phyloP scores from a whole-genome alignment of 1,284 basidiomycete species.

The Peniophora sp. region DNA sequence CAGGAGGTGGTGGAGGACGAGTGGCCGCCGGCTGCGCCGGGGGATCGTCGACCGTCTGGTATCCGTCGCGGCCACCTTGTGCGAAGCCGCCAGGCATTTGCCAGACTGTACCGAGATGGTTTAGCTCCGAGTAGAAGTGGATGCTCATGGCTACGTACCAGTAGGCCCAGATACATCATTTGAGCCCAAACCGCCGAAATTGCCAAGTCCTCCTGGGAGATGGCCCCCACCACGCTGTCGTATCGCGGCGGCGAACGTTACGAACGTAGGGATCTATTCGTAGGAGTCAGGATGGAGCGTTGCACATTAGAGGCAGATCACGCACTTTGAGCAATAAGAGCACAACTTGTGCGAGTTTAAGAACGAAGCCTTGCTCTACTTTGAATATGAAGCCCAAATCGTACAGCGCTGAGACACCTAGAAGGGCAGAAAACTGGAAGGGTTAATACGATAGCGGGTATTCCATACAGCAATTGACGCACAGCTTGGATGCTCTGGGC shows the following conservation, averaged over 20 bases:
- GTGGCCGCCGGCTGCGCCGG: conserved; percentile 19
- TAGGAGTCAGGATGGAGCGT: neutral
- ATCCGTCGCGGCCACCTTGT: conserved; percentile 52
- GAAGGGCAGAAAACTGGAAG: conserved; percentile 56
- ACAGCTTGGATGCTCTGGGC: conserved; percentile 58
- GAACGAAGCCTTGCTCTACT: conserved; percentile 46
- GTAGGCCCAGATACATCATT: conserved; percentile 57
- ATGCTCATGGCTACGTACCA: conserved; percentile 29
- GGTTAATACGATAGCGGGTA: neutral
- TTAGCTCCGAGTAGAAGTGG: neutral
- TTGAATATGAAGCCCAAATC: conserved; percentile 66
- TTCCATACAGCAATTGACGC: conserved; percentile 12
- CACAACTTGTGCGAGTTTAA: conserved; percentile 49
- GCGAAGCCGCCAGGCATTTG: conserved; percentile 78
- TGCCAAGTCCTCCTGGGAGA: conserved; percentile 34
- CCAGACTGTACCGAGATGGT: conserved; percentile 48
- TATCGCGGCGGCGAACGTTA: conserved; percentile 46
- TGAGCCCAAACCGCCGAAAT: conserved; percentile 30
- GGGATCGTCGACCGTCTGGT: conserved; percentile 65
- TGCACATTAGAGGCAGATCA: neutral
- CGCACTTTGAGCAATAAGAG: conserved; percentile 60
- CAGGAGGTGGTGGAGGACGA: conserved; percentile 22
- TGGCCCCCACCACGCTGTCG: conserved; percentile 59
- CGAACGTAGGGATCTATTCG: conserved; percentile 44
- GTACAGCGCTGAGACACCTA: conserved; percentile 51